Base-by-base conservation (phyloP, 805 yeast species). In the Ogataea allantospora region DNA sequence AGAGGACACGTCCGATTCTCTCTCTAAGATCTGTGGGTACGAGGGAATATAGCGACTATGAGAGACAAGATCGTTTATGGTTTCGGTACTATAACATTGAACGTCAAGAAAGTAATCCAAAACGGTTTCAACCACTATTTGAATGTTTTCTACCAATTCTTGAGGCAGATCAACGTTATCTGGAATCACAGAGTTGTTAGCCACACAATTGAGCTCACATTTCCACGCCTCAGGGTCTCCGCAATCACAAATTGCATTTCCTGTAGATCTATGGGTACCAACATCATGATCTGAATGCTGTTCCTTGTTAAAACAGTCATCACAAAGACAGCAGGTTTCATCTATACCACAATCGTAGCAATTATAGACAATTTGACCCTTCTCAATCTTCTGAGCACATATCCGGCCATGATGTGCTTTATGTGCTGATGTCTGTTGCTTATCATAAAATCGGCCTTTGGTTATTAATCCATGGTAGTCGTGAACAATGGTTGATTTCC, bases 341-440 rank as follows among this genome's bases (percentile, higher is more conserved):
- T 85, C 95, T 43, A 72, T 75, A 0, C 85, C 87, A 66, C 95
- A 85, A 41, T 83, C 86, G 22, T 67, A 67, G 54, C 95, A 85
- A 38, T 87, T 66, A 55, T 81, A 85, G 14, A 83, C 80, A 0
- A 82, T 78, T 43, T 81, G 85, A 16, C 83, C 83, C 3, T 58
- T 51, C 26, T 68, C 70, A 47, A 85, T 78, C 23, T 75, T 68
- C 38, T 79, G 67, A 3, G 88, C 83, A 65, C 95, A 85, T 13
- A 79, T 77, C 48, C 81, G 72, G n/a, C 78, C 80, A 2, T 62
- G 54, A 38, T 84, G 86, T 26, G 65, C 58, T 21, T 61, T 53
- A 26, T 46, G 44, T 48, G 7, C 42, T 35, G 10, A 32, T 27
- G 16, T n/a, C n/a, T 34, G 38, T 35, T 55, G 60, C 12, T 24